Conservation (phyloP, 1,139 yeast species). For the Diutina neorugosa region DNA sequence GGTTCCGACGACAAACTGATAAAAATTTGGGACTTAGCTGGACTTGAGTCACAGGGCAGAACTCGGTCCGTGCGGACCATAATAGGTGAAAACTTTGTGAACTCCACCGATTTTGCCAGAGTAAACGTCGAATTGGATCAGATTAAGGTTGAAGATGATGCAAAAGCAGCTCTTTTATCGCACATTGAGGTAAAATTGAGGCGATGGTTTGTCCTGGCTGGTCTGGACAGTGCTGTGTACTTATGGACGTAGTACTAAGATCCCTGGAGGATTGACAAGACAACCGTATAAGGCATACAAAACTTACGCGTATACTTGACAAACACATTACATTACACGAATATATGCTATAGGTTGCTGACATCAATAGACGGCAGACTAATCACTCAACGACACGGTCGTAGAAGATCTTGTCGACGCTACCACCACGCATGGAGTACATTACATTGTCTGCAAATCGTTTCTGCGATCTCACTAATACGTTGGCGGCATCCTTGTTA, state of each 20-base stretch:
- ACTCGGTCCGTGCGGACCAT: conserved; percentile 40
- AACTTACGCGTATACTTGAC: background rate
- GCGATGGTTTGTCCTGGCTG: conserved; percentile 47
- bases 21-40: conserved; percentile 64
- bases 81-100: conserved; percentile 60
- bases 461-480: conserved; percentile 45
- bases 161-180: conserved; percentile 8
- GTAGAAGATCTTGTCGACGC: conserved; percentile 45
- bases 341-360: background rate
- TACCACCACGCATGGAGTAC: conserved; percentile 62
- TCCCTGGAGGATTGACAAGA: background rate
- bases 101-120: conserved; percentile 50
- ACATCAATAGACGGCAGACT: background rate
- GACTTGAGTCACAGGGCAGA: conserved; percentile 28
- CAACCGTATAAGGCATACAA: background rate
- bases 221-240: conserved; percentile 41
- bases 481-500: conserved; percentile 80
- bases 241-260: conserved; percentile 33
- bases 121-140: conserved; percentile 13
- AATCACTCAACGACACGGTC: conserved; percentile 37
- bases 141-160: conserved; percentile 10
- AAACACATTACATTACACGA: background rate
- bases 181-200: conserved; percentile 25
- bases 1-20: conserved; percentile 74
- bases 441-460: conserved; percentile 49